These are phyloP conservation scores for Talaromyces liani DNA, from an alignment of 495 filamentous ascomycete genomes.

Conservation along the genomic window DNA sequence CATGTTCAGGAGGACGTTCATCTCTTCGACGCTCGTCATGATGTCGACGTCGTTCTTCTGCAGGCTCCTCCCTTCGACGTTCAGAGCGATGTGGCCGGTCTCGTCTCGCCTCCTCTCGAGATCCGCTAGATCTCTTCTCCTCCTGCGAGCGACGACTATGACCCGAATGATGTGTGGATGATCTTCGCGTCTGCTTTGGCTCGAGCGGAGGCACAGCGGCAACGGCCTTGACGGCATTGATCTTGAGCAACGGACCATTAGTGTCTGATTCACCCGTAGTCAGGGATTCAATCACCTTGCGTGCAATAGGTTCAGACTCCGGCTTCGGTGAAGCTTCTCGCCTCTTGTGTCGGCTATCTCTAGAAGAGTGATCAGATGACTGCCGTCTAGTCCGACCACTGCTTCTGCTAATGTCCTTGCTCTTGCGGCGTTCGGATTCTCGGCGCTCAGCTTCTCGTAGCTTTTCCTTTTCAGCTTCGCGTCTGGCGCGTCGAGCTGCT, in stretches of 20 bases:
- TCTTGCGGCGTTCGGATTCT: conserved; percentile 1
- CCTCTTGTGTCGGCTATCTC: conserved; percentile 9
- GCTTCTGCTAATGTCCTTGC: conserved; percentile 10
- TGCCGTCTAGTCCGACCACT: conserved; percentile 17
- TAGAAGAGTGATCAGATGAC: conserved; percentile 21
- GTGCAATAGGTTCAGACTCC: conserved; percentile 19
- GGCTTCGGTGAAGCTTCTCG: conserved; percentile 18
- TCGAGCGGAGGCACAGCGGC: conserved; percentile 21
- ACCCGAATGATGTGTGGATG: conserved; percentile 12
- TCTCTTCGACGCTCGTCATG: conserved; percentile 1
- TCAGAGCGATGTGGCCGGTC: conserved; percentile 1
- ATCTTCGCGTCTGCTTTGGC: conserved; percentile 23
- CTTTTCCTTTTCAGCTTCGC: conserved; percentile 15
- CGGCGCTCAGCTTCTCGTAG: conserved; percentile 2
- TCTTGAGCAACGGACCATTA: conserved; percentile 26
- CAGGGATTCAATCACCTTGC: conserved; percentile 34
- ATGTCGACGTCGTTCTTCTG: conserved; percentile 1
- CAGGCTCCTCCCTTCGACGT: conserved; percentile 3
- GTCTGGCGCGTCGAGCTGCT: conserved; percentile 9
- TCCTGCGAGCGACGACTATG: conserved; percentile 26
- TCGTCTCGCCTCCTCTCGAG: conserved; percentile 4
- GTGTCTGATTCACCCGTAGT: conserved; percentile 30
- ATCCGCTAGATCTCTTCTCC: conserved; percentile 21
- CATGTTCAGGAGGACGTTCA: not conserved
- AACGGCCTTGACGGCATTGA: conserved; percentile 27